Conservation (phyloP, 192 early-diverging fungal species). For the Backusella liffmaniae region DNA sequence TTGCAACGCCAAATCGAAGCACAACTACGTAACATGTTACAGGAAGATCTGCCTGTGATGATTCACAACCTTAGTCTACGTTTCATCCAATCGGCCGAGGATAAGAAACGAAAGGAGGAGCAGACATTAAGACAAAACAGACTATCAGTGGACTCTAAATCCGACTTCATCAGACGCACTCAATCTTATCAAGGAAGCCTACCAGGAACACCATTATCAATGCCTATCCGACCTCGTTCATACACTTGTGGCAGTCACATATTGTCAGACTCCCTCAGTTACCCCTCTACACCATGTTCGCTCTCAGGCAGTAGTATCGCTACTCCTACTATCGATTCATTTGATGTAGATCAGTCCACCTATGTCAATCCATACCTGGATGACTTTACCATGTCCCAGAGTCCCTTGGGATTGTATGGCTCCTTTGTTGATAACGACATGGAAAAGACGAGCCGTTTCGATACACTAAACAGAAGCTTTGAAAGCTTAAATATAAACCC, state of each 20-base stretch:
- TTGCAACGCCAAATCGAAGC: constrained; percentile 91
- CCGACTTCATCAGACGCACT: not conserved
- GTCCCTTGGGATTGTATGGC: not conserved
- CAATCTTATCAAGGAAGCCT: not conserved
- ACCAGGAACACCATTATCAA: not conserved
- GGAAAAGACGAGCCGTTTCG: not conserved
- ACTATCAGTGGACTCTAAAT: not conserved
- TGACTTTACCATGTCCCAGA: not conserved
- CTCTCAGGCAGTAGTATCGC: not conserved
- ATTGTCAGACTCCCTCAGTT: not conserved
- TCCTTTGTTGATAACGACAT: not conserved
- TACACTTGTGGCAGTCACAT: not conserved
- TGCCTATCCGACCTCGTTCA: not conserved
- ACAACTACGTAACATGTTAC: constrained; percentile 85
- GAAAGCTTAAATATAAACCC: not conserved
- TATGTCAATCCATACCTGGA: not conserved
- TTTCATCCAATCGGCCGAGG: constrained; percentile 58
- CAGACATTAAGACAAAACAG: constrained; percentile 2
- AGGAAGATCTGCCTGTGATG: constrained; percentile 89
- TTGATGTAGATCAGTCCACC: not conserved
- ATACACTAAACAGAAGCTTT: constrained; percentile 2
- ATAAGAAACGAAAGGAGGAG: constrained; percentile 32
- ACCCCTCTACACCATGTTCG: not conserved
- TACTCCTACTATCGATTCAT: not conserved
- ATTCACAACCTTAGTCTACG: constrained; percentile 88